Evolutionary conservation across 768 basidiomycete genomes (phyloP), one percentile per base, ranked within the genome.

Genomic region (Kwoniella sp.): DNA sequence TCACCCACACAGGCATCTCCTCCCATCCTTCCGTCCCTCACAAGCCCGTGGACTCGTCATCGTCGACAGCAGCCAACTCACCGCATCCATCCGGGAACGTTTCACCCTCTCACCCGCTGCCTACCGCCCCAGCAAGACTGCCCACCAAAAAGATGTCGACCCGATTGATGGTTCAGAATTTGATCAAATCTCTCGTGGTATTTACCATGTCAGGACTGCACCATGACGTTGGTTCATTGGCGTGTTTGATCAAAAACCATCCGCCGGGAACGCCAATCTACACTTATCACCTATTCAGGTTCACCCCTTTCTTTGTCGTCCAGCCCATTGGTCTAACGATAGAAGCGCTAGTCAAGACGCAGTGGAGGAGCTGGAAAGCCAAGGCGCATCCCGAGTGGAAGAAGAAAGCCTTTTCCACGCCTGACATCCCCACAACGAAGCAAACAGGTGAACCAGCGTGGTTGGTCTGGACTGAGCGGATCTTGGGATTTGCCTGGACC

Each of bases 141-240:
- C 63, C 47, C 26, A 61, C 31, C 2, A 34, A 34, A 50, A 34
- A 25, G 45, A 34, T 64, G 13, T 45, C 58, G 20, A 41, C 60
- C 22, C n/a, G 50, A 30, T 48, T 61, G 12, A 50, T 69, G 48
- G 11, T 71, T 2, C 41, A 61, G 26, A 77, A 77, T 51, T 55
- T 75, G 31, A 37, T 72, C 54, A 77, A 77, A 58, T 73, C 71
- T 11, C 48, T 75, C 38, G 64, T 74, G 30, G 74, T 75, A n/a
- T 77, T 77, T 55, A 25, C 63, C 1, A 59, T 74, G 25, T 67
- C 72, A 5, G 76, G 73, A 13, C n/a, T 70, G 11, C 34, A 59
- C n/a, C 76, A 77, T 61, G 76, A 77, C 51, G 25, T 65, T 15
- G 64, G 67, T 2, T 38, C 59, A 11, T 65, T 70, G 23, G n/a